Conservation (phyloP, 169 alveolate genomes). For the Eimeria acervulina region DNA sequence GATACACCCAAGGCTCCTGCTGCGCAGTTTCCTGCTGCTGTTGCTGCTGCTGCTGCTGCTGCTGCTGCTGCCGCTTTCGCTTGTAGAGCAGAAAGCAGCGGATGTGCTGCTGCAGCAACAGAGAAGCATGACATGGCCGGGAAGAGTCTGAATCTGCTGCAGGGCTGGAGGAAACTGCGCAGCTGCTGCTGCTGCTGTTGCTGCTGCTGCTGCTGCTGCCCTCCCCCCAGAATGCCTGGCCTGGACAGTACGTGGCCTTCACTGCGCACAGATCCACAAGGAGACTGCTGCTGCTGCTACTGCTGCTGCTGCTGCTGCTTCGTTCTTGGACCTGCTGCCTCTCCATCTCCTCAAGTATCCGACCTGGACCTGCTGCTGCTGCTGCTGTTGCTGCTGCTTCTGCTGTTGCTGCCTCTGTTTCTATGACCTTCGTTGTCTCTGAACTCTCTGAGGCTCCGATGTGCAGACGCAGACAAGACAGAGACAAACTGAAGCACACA, state of each 20-base stretch:
- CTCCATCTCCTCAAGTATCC: too few species aligned
- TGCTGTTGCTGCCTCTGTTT: slow-evolving; percentile 48
- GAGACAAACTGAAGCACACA: background rate
- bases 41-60: slow-evolving; percentile 21
- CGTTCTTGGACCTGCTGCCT: background rate
- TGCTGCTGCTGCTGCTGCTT: slow-evolving; percentile 30
- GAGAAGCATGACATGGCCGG: slow-evolving; percentile 3
- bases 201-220: slow-evolving; percentile 6
- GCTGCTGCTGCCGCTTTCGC: slow-evolving; percentile 22
- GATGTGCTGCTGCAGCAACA: slow-evolving; percentile 53
- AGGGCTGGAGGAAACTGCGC: background rate
- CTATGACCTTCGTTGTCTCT: background rate
- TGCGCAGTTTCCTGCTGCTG: background rate
- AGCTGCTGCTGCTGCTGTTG: slow-evolving; percentile 47
- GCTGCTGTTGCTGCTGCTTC: slow-evolving; percentile 14
- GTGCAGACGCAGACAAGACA: slow-evolving; percentile 29
- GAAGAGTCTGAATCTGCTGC: background rate
- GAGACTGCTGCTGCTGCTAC: slow-evolving; percentile 33
- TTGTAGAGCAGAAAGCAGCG: slow-evolving; percentile 48
- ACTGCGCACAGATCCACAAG: slow-evolving; percentile 30
- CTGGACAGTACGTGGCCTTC: slow-evolving; percentile 44
- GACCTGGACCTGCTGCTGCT: background rate
- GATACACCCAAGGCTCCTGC: slow-evolving; percentile 24
- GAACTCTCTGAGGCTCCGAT: background rate
- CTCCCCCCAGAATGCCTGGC: background rate